A percentile compares a stretch with the other conserved stretches of the same genome.
These are phyloP conservation scores for Clathrus columnatus DNA, from an alignment of 768 basidiomycete species.

Conservation along the genomic window DNA sequence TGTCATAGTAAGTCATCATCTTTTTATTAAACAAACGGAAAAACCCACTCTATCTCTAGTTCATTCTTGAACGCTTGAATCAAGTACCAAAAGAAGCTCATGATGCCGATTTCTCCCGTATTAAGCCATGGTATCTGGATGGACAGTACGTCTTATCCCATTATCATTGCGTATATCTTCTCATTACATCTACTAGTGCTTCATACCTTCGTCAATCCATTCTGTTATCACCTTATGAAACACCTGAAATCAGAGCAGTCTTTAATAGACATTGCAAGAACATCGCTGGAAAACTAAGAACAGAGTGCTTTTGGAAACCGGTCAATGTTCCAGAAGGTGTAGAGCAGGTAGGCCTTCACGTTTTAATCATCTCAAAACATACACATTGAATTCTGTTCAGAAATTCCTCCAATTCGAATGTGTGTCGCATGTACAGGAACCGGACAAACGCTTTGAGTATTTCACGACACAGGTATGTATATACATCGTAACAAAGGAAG, in stretches of 20 bases:
- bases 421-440: constrained; percentile 60
- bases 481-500: not conserved
- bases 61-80: constrained; percentile 78
- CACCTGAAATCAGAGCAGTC: constrained; percentile 75
- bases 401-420: constrained; percentile 71
- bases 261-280: constrained; percentile 75
- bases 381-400: constrained; percentile 28
- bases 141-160: constrained; percentile 59
- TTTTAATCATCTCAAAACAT: not conserved
- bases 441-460: constrained; percentile 77
- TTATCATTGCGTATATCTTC: not conserved
- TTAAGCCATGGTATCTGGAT: constrained; percentile 97
- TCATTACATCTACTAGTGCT: constrained; percentile 42
- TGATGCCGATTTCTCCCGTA: constrained; percentile 90
- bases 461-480: constrained; percentile 72
- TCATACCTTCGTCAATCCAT: constrained; percentile 84
- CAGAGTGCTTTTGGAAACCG: constrained; percentile 61
- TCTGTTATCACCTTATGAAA: constrained; percentile 79
- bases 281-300: constrained; percentile 72
- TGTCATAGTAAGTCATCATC: constrained; percentile 56
- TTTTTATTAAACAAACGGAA: not conserved
- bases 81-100: constrained; percentile 87
- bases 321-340: constrained; percentile 77
- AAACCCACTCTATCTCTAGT: constrained; percentile 36
- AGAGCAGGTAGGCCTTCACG: constrained; percentile 48